phyloP scores from a whole-genome alignment of 2,329 filamentous ascomycete species.

The Daldinia sp. region DNA sequence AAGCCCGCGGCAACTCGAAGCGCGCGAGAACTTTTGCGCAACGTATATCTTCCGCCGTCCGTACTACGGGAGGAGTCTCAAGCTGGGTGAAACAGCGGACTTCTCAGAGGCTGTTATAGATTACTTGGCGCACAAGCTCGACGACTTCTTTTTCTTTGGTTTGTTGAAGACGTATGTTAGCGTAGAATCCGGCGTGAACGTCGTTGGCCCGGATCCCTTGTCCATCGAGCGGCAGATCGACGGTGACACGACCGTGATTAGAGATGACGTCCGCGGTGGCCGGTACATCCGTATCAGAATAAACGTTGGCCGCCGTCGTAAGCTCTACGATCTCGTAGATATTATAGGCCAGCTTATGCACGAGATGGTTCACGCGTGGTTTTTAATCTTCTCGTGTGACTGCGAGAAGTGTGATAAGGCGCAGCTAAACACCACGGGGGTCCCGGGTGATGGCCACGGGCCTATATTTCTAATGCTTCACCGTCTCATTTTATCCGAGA shows the following conservation, averaged over 20 bases:
- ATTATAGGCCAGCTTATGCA: constrained; percentile 31
- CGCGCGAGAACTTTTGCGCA: constrained; percentile 2
- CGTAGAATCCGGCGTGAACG: constrained; percentile 14
- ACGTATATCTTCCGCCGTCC: not conserved
- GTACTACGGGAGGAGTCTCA: not conserved
- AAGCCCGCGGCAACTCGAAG: constrained; percentile 12
- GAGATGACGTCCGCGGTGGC: not conserved
- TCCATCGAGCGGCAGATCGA: not conserved
- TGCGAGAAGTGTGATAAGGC: constrained; percentile 24
- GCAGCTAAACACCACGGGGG: constrained; percentile 27
- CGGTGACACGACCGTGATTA: not conserved
- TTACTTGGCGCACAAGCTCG: constrained; percentile 19
- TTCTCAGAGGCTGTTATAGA: not conserved
- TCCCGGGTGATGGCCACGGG: constrained; percentile 30
- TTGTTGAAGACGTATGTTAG: constrained; percentile 1
- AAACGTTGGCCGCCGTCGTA: not conserved
- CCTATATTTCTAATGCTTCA: constrained; percentile 37
- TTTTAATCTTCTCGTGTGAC: constrained; percentile 24
- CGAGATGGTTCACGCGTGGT: constrained; percentile 37
- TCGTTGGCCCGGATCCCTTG: constrained; percentile 6
- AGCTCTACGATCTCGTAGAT: constrained; percentile 7
- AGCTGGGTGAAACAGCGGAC: not conserved
- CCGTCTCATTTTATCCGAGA: constrained; percentile 34
- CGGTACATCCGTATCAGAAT: constrained; percentile 13
- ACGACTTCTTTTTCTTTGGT: constrained; percentile 39